Evolutionary conservation across 805 yeast genomes (phyloP).

Genomic region (Jamesozyma jinghongensis): DNA sequence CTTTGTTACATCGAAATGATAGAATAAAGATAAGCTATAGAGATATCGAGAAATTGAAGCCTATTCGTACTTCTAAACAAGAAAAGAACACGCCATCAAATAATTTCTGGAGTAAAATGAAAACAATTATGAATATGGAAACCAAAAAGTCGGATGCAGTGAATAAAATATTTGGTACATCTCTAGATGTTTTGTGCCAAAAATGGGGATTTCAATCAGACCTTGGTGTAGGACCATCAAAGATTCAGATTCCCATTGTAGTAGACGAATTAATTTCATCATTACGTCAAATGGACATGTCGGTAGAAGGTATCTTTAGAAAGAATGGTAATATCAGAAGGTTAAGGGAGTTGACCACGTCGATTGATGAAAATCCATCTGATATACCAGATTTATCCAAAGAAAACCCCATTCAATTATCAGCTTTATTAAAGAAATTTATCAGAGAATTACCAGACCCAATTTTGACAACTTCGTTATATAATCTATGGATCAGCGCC

Average conservation of each 20-base stretch:
- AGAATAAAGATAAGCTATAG: slow-evolving; percentile 10
- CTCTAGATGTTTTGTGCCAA: slow-evolving; percentile 57
- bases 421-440: slow-evolving; percentile 87
- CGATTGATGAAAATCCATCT: slow-evolving; percentile 64
- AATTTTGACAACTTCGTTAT: slow-evolving; percentile 62
- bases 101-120: slow-evolving; percentile 27
- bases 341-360: slow-evolving; percentile 60
- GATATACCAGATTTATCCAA: slow-evolving; percentile 58
- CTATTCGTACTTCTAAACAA: slow-evolving; percentile 1
- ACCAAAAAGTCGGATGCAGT: slow-evolving; percentile 15
- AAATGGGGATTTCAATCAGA: slow-evolving; percentile 77
- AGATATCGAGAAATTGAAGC: slow-evolving; percentile 1
- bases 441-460: slow-evolving; percentile 91
- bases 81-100: slow-evolving; percentile 3
- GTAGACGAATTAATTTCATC: slow-evolving; percentile 81
- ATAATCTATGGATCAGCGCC: slow-evolving; percentile 69
- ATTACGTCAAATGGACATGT: slow-evolving; percentile 82
- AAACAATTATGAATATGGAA: slow-evolving; percentile 21
- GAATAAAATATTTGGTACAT: slow-evolving; percentile 63
- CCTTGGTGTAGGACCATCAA: slow-evolving; percentile 73
- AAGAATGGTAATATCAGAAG: slow-evolving; percentile 90
- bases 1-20: slow-evolving; percentile 23
- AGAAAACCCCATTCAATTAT: slow-evolving; percentile 84
- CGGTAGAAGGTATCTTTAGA: slow-evolving; percentile 92
- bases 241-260: slow-evolving; percentile 71